Evolutionary conservation across 2,329 filamentous ascomycete species (phyloP).

Genomic region (Verticillium albo-atrum): DNA sequence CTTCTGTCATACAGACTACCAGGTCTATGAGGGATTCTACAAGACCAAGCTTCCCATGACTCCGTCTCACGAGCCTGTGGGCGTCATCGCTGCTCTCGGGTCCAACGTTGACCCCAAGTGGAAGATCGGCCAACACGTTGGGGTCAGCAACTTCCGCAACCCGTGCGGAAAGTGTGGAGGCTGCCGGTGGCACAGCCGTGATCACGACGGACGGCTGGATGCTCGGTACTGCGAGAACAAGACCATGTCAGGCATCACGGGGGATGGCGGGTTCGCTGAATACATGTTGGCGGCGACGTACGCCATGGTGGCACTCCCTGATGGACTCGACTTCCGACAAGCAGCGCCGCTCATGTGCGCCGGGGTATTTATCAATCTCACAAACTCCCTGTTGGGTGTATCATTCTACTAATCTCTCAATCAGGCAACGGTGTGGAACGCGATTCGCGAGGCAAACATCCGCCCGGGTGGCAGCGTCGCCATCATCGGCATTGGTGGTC

Average conservation of each 20-base stretch:
- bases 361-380: not conserved
- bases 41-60: conserved; percentile 12
- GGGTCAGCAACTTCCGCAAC: conserved; percentile 15
- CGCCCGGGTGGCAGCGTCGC: conserved; percentile 6
- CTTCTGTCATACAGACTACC: conserved; percentile 15
- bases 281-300: not conserved
- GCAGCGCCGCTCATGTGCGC: conserved; percentile 5
- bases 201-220: not conserved
- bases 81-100: conserved; percentile 12
- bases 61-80: conserved; percentile 17
- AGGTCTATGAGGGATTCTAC: conserved; percentile 14
- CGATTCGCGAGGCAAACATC: conserved; percentile 8
- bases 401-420: not conserved
- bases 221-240: not conserved
- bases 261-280: conserved; percentile 1
- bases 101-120: conserved; percentile 7
- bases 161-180: conserved; percentile 11
- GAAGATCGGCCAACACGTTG: conserved; percentile 26
- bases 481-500: conserved; percentile 18
- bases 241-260: not conserved
- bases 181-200: conserved; percentile 5
- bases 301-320: not conserved
- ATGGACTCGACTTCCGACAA: not conserved
- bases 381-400: no score
- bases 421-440: conserved; percentile 11